Base-by-base conservation (phyloP, 805 yeast genomes). In the Metschnikowia amazonensis region DNA sequence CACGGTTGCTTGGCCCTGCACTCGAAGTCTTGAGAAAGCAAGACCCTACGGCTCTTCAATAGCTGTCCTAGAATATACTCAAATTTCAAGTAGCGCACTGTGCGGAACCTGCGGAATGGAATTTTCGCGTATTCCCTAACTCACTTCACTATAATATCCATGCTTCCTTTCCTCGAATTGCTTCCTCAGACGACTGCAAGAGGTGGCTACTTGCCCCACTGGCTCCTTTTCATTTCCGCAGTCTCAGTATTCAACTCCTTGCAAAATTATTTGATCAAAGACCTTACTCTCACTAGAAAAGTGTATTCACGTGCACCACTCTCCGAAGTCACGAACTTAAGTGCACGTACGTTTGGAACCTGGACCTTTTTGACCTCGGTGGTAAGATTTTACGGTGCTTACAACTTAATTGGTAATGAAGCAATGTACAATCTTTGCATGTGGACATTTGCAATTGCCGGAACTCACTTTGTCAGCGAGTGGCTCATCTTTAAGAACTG, bases 321-420 rank as follows among this genome's bases (percentile, higher is more conserved):
- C 3, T 51, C 60, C 7, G 70, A 69, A 44, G 70, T 71, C 10
- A 68, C 74, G 5, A 64, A 69, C 11, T 72, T 94, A 53, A 81
- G 94, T 56, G 96, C 97, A n/a, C 79, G 99, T 58, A 92, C 99
- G 0, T 94, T 94, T 64, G 99, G 99, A 28, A 94, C 99, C 0
- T 94, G 99, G 99, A 94, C 99, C 0, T 72, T 90, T 32, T 76
- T 90, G 56, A 82, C 96, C 2, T 79, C 96, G 1, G 73, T 92
- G 25, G 83, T 94, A 39, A 80, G 99, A 61, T 75, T 83, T 52
- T 89, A 86, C 63, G 96, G 95, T 45, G 95, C 98, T 11, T 86
- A 84, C 66, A 72, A 86, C 60, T 44, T 66, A 35, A 70, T 86
- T 47, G 71, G 72, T 44, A 81, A 82, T 55, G 80, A 80, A 20